phyloP scores from a whole-genome alignment of 495 filamentous ascomycete genomes.

The Platismatia glauca region DNA sequence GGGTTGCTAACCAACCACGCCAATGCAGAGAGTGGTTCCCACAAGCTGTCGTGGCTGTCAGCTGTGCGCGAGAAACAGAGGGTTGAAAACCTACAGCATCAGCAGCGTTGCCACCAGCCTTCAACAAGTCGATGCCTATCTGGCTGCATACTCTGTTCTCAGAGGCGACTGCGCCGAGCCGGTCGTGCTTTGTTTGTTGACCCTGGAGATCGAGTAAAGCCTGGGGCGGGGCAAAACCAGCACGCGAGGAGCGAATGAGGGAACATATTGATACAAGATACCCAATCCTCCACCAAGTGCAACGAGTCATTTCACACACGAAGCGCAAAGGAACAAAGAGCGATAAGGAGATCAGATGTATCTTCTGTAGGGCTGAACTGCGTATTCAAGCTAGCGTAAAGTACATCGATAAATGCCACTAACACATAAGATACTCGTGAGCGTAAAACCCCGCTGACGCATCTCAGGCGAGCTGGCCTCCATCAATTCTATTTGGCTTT shows the following conservation, averaged over 20 bases:
- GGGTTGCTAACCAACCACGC: constrained; percentile 48
- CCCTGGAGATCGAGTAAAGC: background rate
- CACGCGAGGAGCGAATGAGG: background rate
- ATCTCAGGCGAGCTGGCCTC: too few species aligned
- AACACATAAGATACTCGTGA: too few species aligned
- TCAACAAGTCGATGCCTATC: constrained; percentile 65
- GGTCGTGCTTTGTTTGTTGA: constrained; percentile 15
- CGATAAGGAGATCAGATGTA: background rate
- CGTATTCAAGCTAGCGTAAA: too few species aligned
- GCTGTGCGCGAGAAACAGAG: background rate
- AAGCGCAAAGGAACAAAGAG: too few species aligned
- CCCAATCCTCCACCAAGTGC: background rate
- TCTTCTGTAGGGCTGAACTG: background rate
- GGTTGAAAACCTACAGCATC: constrained; percentile 45
- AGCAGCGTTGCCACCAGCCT: constrained; percentile 63
- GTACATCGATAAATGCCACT: too few species aligned
- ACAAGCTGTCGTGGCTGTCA: constrained; percentile 38
- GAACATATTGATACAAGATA: background rate
- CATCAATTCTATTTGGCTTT: too few species aligned
- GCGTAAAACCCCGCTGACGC: too few species aligned
- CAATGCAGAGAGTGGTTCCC: constrained; percentile 63
- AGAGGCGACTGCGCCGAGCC: constrained; percentile 64
- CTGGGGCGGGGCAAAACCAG: background rate
- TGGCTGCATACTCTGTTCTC: constrained; percentile 66
- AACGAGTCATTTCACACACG: background rate